Base-by-base conservation (phyloP, 306 rosid species). In the Ceratonia siliqua region DNA sequence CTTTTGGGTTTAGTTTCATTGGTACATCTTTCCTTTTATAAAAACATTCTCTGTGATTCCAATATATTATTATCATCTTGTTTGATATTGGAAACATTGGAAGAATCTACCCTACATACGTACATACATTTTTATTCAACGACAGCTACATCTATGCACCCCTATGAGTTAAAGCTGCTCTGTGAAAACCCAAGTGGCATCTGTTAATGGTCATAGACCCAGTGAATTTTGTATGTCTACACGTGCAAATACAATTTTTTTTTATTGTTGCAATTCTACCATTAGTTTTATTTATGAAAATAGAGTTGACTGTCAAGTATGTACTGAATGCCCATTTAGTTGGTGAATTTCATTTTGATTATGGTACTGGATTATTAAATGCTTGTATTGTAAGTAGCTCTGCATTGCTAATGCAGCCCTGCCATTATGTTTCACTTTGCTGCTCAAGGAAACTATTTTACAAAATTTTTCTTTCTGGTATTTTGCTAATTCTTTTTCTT, bases 251-350 rank as follows among this genome's bases (percentile, higher is more conserved):
- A 15, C 27, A 61, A 30, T 1, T 17, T 56, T 42, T 72, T 25
- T 2, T 41, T 1, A 15, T 1, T 27, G 12, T 27, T 41, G 22
- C 12, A 25, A 6, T 25, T 65, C 11, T 25, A 3, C 33, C 33
- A 49, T 33, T 62, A 11, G 9, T 75, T 66, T 56, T 67, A 25
- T 67, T 67, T 57, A 15, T 57, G 75, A 77, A 70, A 56, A 45
- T 54, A 52, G 33, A 77, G 21, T 24, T 25, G 72, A 35, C 0
- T 49, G 20, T n/a, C 11, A 67, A 43, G 50, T 30, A 28, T 21
- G 41, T 22, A 57, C 68, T 53, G 27, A 2, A 58, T 8, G 66
- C 41, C 43, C 65, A 17, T 48, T 56, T 61, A 35, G 56, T 17
- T 70, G 4, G 45, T 70, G 39, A 27, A 14, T 56, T 13, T 1